Evolutionary conservation across 176 grass and related monocot genomes (phyloP), one percentile per base, ranked within the genome.

Genomic region (Avena sativa): DNA sequence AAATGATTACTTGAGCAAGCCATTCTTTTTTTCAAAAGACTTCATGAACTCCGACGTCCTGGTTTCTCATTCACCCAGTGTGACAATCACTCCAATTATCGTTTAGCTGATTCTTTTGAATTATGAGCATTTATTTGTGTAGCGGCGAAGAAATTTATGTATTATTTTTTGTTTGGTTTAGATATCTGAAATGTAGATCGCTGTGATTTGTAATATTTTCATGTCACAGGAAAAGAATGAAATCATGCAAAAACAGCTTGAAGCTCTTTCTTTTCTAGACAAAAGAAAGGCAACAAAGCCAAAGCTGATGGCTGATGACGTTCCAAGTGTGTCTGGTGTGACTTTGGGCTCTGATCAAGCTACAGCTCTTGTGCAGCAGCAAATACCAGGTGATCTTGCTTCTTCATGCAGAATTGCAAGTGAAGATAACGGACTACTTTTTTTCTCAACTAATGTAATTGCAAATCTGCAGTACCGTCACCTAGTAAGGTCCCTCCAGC

Each of bases 181-280:
- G 25, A 19, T 68, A 43, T 20, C 34, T 15, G 52, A 26, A 65
- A 57, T 79, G 44, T 17, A 36, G 15, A 74, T 43, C 21, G 0
- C 4, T 21, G 11, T 40, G 32, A 34, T 34, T 34, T 34, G 1
- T 68, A 80, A 47, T 72, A 64, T 4, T 83, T 68, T 19, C 46
- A 30, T 88, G 84, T 32, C 55, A 57, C 71, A 98, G 94, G 92
- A 94, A 90, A 98, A 89, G 80, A 98, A 91, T 64, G 89, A 94
- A 67, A 74, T 90, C 84, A 84, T 98, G 86, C 92, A 96, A 73
- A 93, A 93, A 15, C 97, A 98, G 49, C 92, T 96, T 15, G 89
- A 96, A 83, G 88, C 88, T 43, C 94, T 98, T 84, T 98, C 97
- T 46, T 96, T 98, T 81, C 90, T 98, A 32, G 90, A 88, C 66